phyloP scores from a whole-genome alignment of 352 stramenopile species.

The Albugo candida region DNA sequence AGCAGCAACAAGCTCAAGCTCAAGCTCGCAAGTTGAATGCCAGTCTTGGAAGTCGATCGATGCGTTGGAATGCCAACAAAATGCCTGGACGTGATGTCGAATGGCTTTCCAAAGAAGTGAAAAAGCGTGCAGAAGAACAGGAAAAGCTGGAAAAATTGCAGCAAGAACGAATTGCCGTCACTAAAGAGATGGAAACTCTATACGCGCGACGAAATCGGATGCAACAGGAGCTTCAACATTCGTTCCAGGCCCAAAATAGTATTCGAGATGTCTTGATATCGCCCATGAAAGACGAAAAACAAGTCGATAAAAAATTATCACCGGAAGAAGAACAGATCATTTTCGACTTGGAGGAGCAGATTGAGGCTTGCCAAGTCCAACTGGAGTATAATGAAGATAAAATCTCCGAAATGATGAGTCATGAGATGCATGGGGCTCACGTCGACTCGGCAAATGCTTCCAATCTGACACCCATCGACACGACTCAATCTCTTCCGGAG shows the following conservation, averaged over 20 bases:
- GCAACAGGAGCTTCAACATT: constrained; percentile 42
- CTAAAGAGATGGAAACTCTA: constrained; percentile 63
- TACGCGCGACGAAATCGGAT: constrained; percentile 56
- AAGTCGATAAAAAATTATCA: constrained; percentile 17
- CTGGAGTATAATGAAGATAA: constrained; percentile 81
- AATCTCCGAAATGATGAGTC: constrained; percentile 58
- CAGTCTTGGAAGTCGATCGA: constrained; percentile 22
- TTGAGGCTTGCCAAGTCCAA: constrained; percentile 68
- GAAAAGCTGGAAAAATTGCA: constrained; percentile 73
- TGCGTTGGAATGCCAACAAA: constrained; percentile 9
- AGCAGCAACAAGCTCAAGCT: constrained; percentile 55
- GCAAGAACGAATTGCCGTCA: constrained; percentile 45
- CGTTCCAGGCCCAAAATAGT: constrained; percentile 30
- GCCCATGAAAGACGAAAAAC: constrained; percentile 18
- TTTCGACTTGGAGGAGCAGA: constrained; percentile 68
- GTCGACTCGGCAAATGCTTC: constrained; percentile 11
- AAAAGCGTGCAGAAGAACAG: constrained; percentile 60
- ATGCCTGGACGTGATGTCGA: constrained; percentile 21
- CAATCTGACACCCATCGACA: constrained; percentile 36
- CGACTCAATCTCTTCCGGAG: constrained; percentile 62
- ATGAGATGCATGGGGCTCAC: constrained; percentile 21
- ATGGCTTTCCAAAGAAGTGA: constrained; percentile 71
- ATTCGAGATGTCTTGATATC: constrained; percentile 72
- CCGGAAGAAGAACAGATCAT: constrained; percentile 63
- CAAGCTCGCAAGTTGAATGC: constrained; percentile 50